Evolutionary conservation across 2,329 filamentous ascomycete species (phyloP).

Genomic region (Colletotrichum godetiae): DNA sequence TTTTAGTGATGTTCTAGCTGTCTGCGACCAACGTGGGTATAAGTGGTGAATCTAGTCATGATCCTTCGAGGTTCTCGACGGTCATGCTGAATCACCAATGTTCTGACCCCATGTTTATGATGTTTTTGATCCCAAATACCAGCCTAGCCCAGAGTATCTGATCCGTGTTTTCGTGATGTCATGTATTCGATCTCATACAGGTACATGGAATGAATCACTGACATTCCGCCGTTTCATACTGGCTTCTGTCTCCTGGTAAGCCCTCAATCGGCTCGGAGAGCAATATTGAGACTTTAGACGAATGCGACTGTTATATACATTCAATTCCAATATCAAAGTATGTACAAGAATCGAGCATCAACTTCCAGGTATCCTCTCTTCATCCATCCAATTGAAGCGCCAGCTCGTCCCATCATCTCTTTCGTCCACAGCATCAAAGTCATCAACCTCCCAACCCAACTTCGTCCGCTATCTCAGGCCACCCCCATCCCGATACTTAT

Average conservation of each 20-base stretch:
- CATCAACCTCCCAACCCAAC: not conserved
- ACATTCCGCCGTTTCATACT: not conserved
- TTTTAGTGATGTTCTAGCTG: too few relatives aligned
- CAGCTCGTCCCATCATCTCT: not conserved
- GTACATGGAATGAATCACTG: too few relatives aligned
- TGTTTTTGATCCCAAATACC: too few relatives aligned
- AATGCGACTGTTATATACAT: not conserved
- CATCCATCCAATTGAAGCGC: not conserved
- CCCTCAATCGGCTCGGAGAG: not conserved
- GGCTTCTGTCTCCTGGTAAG: too few relatives aligned
- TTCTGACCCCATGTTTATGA: too few relatives aligned
- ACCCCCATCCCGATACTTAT: not conserved
- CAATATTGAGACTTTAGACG: not conserved
- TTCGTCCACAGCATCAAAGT: not conserved
- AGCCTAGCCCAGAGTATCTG: too few relatives aligned
- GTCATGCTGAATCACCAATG: too few relatives aligned
- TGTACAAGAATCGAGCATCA: not conserved
- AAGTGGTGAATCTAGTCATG: too few relatives aligned
- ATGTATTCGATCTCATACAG: too few relatives aligned
- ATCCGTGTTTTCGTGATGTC: too few relatives aligned
- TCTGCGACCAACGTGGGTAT: too few relatives aligned
- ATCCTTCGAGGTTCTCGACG: too few relatives aligned
- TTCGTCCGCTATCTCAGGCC: not conserved
- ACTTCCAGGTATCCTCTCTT: not conserved
- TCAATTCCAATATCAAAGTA: not conserved